Evolutionary conservation across 2,329 filamentous ascomycete genomes (phyloP).

Genomic region (Colletotrichum chlorophyti): DNA sequence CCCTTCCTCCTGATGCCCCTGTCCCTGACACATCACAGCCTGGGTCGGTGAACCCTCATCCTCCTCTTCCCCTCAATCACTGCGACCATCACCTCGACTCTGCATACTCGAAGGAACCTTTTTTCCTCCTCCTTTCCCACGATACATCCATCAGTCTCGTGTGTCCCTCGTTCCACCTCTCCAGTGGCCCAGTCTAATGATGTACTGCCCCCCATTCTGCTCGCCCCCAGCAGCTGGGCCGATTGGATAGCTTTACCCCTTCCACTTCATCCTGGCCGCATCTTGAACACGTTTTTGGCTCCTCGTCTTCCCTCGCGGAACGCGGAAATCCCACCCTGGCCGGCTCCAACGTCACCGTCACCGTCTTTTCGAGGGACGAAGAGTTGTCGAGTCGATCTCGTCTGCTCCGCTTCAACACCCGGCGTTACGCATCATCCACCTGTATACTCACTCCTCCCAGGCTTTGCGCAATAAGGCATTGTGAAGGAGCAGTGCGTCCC

Average conservation of each 20-base stretch:
- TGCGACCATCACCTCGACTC: too few relatives aligned
- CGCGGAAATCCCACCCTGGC: constrained; percentile 21
- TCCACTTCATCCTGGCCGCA: constrained; percentile 11
- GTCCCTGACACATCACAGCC: constrained; percentile 24
- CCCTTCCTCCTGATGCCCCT: constrained; percentile 11
- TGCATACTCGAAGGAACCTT: neutral
- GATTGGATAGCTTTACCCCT: constrained; percentile 16
- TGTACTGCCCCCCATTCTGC: too few relatives aligned
- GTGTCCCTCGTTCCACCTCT: too few relatives aligned
- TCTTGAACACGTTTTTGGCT: constrained; percentile 26
- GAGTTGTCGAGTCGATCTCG: constrained; percentile 12
- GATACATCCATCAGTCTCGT: too few relatives aligned
- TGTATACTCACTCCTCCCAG: too few relatives aligned
- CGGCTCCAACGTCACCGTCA: constrained; percentile 27
- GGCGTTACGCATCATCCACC: neutral
- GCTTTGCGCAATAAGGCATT: too few relatives aligned
- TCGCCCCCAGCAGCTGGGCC: too few relatives aligned
- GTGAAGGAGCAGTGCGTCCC: too few relatives aligned
- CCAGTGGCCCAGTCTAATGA: too few relatives aligned
- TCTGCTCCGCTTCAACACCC: constrained; percentile 6
- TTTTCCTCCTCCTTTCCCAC: neutral
- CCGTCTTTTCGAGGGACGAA: constrained; percentile 27
- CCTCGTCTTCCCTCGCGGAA: constrained; percentile 27
- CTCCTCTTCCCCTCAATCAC: too few relatives aligned
- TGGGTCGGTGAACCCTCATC: neutral